Percentiles rank a stretch among this genome's conserved stretches.
phyloP scores from a whole-genome alignment of 2,329 filamentous ascomycete species.

The Neofusicoccum umdonicola region DNA sequence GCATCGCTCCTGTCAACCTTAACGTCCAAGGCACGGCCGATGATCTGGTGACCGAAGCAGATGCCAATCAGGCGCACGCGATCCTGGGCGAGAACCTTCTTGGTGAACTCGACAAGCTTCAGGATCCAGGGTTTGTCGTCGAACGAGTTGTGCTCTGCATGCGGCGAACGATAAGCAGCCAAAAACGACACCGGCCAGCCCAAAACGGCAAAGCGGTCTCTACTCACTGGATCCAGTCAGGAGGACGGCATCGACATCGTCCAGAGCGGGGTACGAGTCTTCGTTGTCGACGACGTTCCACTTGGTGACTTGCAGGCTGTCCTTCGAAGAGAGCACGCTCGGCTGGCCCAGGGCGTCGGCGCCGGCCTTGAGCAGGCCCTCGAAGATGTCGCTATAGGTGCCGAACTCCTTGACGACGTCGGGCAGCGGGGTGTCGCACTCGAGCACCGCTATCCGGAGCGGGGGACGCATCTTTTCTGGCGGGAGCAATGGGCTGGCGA shows the following conservation, averaged over 20 bases:
- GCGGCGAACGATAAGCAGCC: neutral
- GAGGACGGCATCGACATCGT: slow-evolving; percentile 76
- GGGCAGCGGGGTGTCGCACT: slow-evolving; percentile 76
- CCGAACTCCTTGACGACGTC: slow-evolving; percentile 64
- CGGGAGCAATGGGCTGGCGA: neutral
- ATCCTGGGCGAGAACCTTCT: slow-evolving; percentile 58
- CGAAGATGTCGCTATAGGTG: slow-evolving; percentile 66
- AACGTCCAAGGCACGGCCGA: slow-evolving; percentile 68
- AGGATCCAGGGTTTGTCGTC: slow-evolving; percentile 74
- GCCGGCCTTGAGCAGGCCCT: slow-evolving; percentile 50
- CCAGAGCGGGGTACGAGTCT: slow-evolving; percentile 67
- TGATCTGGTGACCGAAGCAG: slow-evolving; percentile 86
- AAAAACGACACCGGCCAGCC: neutral
- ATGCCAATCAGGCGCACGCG: slow-evolving; percentile 72
- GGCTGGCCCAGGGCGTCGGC: slow-evolving; percentile 47
- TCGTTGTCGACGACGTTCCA: slow-evolving; percentile 69
- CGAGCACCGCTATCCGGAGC: slow-evolving; percentile 79
- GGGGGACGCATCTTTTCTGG: slow-evolving; percentile 33
- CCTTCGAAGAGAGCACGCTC: slow-evolving; percentile 31
- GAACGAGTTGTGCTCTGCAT: slow-evolving; percentile 68
- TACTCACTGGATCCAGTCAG: slow-evolving; percentile 67
- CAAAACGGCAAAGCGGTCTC: too few species aligned
- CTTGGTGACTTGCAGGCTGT: slow-evolving; percentile 56
- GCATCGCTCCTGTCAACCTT: slow-evolving; percentile 64
- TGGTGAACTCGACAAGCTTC: slow-evolving; percentile 67